These are phyloP conservation scores for Silene latifolia DNA, from an alignment of 148 eudicot genomes.

Conservation along the genomic window DNA sequence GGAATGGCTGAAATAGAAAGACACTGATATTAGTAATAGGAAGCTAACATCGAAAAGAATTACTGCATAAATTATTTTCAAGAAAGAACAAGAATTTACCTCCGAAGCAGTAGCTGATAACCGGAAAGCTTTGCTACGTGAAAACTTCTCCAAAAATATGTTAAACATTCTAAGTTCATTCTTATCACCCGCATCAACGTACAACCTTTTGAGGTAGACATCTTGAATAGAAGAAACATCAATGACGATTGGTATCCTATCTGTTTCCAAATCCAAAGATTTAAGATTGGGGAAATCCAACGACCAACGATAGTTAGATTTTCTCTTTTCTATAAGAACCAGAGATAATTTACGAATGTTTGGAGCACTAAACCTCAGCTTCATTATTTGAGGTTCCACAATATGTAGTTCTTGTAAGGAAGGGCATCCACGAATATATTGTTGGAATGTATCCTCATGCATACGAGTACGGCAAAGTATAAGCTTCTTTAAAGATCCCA, in stretches of 20 bases:
- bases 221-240: neutral
- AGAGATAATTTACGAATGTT: neutral
- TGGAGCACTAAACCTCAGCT: conserved; percentile 1
- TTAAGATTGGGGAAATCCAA: neutral
- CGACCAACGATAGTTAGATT: neutral
- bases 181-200: neutral
- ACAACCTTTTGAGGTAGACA: neutral
- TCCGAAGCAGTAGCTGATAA: neutral
- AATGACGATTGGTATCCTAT: neutral
- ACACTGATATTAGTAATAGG: too few relatives aligned
- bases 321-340: neutral
- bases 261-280: neutral
- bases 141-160: neutral
- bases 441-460: neutral
- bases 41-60: too few relatives aligned
- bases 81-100: neutral
- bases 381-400: neutral
- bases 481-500: neutral
- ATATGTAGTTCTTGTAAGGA: neutral
- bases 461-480: neutral
- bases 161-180: too few relatives aligned
- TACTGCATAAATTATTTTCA: too few relatives aligned
- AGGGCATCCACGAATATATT: conserved; percentile 3
- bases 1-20: too few relatives aligned
- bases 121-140: neutral